Conservation (phyloP, 352 stramenopile genomes). For the Thraustochytrium sp. region DNA sequence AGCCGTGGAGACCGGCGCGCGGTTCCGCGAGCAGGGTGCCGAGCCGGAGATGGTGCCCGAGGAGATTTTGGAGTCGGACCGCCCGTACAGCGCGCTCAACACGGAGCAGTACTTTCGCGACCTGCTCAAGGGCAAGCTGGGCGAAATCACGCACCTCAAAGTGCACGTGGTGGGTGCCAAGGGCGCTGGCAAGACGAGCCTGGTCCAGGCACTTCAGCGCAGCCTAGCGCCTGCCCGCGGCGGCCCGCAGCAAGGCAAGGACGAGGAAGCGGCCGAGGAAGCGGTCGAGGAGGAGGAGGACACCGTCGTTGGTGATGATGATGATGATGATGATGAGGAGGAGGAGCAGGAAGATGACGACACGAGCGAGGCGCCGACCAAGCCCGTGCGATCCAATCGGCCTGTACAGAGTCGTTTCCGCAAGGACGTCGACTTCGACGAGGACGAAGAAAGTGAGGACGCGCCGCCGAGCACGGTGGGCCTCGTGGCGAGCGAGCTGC, state of each 20-base stretch:
- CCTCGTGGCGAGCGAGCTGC: not conserved
- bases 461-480: too few species aligned
- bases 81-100: not conserved
- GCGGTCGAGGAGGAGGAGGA: too few species aligned
- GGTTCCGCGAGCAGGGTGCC: not conserved
- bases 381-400: too few species aligned
- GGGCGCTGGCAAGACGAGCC: constrained; percentile 7
- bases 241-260: not conserved
- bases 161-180: not conserved
- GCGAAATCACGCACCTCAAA: not conserved
- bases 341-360: too few species aligned
- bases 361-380: too few species aligned
- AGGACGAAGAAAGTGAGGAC: too few species aligned
- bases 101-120: not conserved
- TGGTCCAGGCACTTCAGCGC: not conserved
- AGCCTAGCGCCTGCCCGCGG: not conserved
- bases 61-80: not conserved
- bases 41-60: not conserved
- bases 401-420: too few species aligned
- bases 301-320: too few species aligned
- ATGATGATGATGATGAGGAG: too few species aligned
- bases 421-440: too few species aligned
- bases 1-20: not conserved
- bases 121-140: not conserved
- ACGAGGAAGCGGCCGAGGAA: not conserved